phyloP scores from a whole-genome alignment of 352 stramenopile species.

The Globisporangium middletonii region DNA sequence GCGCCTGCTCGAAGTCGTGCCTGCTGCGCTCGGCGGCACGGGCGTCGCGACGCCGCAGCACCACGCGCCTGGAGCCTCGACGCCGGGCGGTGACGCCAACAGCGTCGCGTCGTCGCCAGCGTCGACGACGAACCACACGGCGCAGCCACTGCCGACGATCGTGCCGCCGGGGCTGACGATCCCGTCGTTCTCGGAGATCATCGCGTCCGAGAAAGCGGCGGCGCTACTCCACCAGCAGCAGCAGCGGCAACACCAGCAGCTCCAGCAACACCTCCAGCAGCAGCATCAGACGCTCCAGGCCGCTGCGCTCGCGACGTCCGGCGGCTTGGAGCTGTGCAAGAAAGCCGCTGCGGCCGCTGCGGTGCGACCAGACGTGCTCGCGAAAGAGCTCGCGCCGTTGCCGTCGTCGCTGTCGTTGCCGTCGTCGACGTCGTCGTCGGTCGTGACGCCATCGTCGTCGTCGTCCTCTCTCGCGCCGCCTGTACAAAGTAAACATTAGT shows the following conservation, averaged over 20 bases:
- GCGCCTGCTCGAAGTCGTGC: slow-evolving; percentile 67
- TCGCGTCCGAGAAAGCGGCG: slow-evolving; percentile 12
- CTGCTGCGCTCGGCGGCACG: slow-evolving; percentile 27
- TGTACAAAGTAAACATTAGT: slow-evolving; percentile 17
- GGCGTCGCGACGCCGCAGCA: slow-evolving; percentile 24
- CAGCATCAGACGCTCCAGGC: slow-evolving; percentile 16
- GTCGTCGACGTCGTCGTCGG: background rate
- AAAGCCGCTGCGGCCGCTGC: slow-evolving; percentile 2
- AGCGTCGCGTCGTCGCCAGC: slow-evolving; percentile 14
- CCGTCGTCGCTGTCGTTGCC: background rate
- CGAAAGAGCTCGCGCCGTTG: slow-evolving; percentile 3
- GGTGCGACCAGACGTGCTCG: slow-evolving; percentile 7
- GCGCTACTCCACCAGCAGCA: slow-evolving; percentile 10
- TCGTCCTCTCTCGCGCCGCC: background rate
- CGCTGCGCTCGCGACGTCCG: background rate
- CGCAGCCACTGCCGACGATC: slow-evolving; percentile 9
- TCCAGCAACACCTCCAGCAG: slow-evolving; percentile 17
- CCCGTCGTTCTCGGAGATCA: slow-evolving; percentile 17
- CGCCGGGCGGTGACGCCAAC: background rate
- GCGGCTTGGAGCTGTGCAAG: slow-evolving; percentile 3
- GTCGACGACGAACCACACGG: slow-evolving; percentile 10
- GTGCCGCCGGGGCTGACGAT: slow-evolving; percentile 13
- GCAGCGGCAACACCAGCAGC: slow-evolving; percentile 29
- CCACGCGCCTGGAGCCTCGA: background rate
- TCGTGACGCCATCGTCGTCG: background rate